Conservation (phyloP, 164 flowering plant genomes). For the Sedum album region DNA sequence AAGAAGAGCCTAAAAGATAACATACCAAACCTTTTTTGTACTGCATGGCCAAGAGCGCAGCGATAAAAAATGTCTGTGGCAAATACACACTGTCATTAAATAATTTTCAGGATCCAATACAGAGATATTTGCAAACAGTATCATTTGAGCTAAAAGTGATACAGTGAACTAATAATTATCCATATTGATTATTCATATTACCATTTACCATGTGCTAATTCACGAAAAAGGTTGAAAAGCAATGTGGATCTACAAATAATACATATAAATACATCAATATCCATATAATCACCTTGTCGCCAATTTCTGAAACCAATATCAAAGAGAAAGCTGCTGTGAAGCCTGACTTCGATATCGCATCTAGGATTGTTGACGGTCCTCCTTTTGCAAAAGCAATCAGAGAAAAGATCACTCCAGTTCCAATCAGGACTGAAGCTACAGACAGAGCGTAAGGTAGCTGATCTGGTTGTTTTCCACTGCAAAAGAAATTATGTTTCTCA, state of each 20-base stretch:
- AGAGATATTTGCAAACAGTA: background rate
- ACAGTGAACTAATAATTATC: no score
- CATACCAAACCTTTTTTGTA: conserved; percentile 81
- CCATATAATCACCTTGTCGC: conserved; percentile 68
- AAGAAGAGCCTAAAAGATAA: background rate
- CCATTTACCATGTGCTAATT: background rate
- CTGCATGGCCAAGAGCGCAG: conserved; percentile 98
- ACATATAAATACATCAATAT: background rate
- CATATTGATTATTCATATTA: no score
- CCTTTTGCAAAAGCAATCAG: conserved; percentile 55
- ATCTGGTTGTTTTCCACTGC: conserved; percentile 46
- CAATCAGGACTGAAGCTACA: conserved; percentile 54
- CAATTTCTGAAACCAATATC: conserved; percentile 97
- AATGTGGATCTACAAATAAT: background rate
- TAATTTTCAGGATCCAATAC: background rate
- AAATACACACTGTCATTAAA: conserved; percentile 9
- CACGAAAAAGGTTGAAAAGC: background rate
- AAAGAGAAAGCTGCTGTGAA: conserved; percentile 92
- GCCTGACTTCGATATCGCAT: conserved; percentile 88
- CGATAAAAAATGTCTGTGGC: conserved; percentile 90
- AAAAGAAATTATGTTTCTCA: conserved; percentile 15
- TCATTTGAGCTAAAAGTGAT: background rate
- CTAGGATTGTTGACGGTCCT: conserved; percentile 62
- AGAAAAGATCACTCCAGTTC: conserved; percentile 58
- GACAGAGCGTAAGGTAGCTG: conserved; percentile 53